Evolutionary conservation across 164 flowering plant species (phyloP), one percentile per base, ranked within the genome.

Genomic region (Nelumbo lutea): DNA sequence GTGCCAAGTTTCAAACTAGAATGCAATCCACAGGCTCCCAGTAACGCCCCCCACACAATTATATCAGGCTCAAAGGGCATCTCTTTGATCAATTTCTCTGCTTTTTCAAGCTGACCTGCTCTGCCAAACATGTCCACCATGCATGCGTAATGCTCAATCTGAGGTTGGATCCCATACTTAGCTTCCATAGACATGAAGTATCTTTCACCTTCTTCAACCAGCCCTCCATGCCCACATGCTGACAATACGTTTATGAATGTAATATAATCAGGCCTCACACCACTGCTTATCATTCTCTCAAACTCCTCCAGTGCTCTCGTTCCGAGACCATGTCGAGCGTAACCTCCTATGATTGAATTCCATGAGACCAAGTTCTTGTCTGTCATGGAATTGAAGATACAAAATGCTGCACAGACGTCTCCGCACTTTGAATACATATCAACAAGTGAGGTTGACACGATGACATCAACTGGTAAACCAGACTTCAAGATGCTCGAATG

Each of bases 121-220:
- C 82, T 80, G n/a, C 89, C 89, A 52, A 66, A 84, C 3, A 88
- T 76, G 65, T 88, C 89, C 41, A 87, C 90, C 88, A 88, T 82
- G 65, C 89, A 85, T 1, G 87, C 81, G 68, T 82, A 87, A 66
- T 86, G 93, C 75, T 85, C 86, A 67, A 75, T 51, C 60, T 52
- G 80, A 64, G 86, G 62, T 67, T 61, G 14, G 10, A 87, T 63
- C 15, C 83, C 83, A 62, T 78, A 84, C 57, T 59, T 65, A 1
- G 59, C 65, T 9, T 42, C 75, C 90, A 87, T 87, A 10, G 74
- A 65, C 1, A 45, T 9, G 61, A 89, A 89, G 42, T 66, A 51
- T 62, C 40, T 73, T 72, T 76, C 84, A 38, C 87, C 91, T 76
- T 82, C 81, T 61, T 71, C 82, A 55, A 84, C 76, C 71, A 80